Base-by-base conservation (phyloP, 2,329 filamentous ascomycete genomes). In the Fusarium newnesense region DNA sequence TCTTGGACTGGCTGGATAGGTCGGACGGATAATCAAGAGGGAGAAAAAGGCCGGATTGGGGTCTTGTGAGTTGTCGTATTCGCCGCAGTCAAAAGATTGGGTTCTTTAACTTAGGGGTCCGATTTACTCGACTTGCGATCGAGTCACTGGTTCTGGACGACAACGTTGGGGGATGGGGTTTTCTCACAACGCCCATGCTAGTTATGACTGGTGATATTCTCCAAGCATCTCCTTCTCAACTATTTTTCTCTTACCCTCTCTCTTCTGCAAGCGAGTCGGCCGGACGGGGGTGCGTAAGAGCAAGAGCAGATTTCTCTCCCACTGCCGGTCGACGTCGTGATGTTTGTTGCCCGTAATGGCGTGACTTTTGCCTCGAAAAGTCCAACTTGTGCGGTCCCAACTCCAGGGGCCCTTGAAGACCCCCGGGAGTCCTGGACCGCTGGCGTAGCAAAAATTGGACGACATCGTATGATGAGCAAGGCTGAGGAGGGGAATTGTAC, bases 401-500 rank as follows among this genome's bases (percentile, higher is more conserved):
- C 57, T 59, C 71, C 72, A 77, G 76, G 76, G 76, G 74, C 67
- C 76, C 75, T 73, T 69, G 75, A 68, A 69, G 54, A 59, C 24
- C 72, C 69, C 69, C 69, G 61, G 72, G 61, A 75, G 61, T 72
- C 58, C 52, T 63, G 69, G 72, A 69, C 72, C 75, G 75, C 76
- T 76, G 76, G 75, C 75, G 75, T 76, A 78, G 69, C 74, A 75
- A 70, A 77, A 76, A 75, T 73, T 76, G 75, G 70, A 57, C 70
- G 73, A 80, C 76, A 81, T 82, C 81, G 80, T 82, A 82, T 82
- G 81, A 82, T 82, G 75, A 60, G 66, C 80, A 70, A 82, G 81
- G 81, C 81, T 82, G 76, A 64, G 72, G 76, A 80, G 79, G 78
- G 77, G 77, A 78, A 78, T 78, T 77, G 77, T 76, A 78, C 77